Percentiles rank a stretch among this genome's conserved stretches.
Evolutionary conservation across 192 early-diverging fungal species (phyloP).

Genomic region (Spizellomyces sp.): DNA sequence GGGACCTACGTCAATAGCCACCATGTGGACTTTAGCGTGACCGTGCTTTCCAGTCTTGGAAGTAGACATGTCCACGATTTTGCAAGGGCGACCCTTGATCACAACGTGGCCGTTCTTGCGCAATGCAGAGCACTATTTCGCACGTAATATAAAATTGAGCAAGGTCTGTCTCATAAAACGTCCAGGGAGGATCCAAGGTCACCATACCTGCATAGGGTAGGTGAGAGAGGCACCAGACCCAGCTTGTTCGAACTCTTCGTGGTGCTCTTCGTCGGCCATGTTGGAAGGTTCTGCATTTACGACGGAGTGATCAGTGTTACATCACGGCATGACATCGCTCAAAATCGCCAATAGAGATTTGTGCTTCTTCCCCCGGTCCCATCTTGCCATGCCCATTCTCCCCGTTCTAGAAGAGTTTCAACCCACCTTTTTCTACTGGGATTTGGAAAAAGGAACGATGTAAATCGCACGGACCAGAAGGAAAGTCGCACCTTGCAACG

Average conservation of each 20-base stretch:
- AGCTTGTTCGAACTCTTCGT: slow-evolving; percentile 67
- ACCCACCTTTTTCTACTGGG: no score
- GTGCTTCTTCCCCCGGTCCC: no score
- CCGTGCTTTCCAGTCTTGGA: slow-evolving; percentile 99
- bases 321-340: no score
- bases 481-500: no score
- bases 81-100: slow-evolving; percentile 99
- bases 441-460: no score
- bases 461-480: no score
- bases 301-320: no score
- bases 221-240: slow-evolving; percentile 87
- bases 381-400: no score
- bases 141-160: neutral
- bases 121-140: slow-evolving; percentile 89
- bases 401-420: no score
- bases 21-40: slow-evolving; percentile 99
- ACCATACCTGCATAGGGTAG: slow-evolving; percentile 85
- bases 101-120: slow-evolving; percentile 98
- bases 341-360: no score
- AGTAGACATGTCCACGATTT: slow-evolving; percentile 99
- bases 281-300: no score
- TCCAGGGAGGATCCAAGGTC: neutral
- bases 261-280: slow-evolving; percentile 37
- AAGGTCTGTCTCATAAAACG: neutral
- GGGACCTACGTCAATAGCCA: neutral